Evolutionary conservation across 2,329 filamentous ascomycete species (phyloP).

Genomic region (Penicillium sp.): DNA sequence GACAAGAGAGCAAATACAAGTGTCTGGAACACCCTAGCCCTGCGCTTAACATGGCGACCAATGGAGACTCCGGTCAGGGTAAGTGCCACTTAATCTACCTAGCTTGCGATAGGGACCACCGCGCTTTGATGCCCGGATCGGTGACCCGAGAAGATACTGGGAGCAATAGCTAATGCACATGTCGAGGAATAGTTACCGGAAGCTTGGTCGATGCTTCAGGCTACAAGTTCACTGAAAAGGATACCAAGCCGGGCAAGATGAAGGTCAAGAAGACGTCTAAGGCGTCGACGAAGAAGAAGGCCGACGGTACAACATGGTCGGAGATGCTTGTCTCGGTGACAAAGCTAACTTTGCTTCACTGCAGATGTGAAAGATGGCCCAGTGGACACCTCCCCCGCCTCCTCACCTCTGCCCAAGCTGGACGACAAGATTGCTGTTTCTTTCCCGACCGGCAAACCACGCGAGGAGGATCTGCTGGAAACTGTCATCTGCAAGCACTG

Average conservation of each 20-base stretch:
- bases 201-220: slow-evolving; percentile 47
- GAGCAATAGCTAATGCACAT: slow-evolving; percentile 6
- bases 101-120: slow-evolving; percentile 6
- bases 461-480: slow-evolving; percentile 77
- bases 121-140: neutral
- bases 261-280: slow-evolving; percentile 43
- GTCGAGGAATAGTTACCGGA: slow-evolving; percentile 21
- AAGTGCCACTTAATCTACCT: slow-evolving; percentile 15
- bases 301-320: slow-evolving; percentile 27
- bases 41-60: slow-evolving; percentile 34
- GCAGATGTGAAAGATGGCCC: slow-evolving; percentile 29
- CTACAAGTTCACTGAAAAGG: slow-evolving; percentile 46
- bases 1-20: slow-evolving; percentile 4
- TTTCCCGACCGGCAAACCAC: slow-evolving; percentile 75
- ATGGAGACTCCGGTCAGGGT: slow-evolving; percentile 38
- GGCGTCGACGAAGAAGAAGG: slow-evolving; percentile 36
- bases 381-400: slow-evolving; percentile 32
- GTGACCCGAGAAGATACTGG: neutral
- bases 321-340: neutral
- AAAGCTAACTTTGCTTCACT: neutral
- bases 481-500: slow-evolving; percentile 89
- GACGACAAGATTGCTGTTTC: slow-evolving; percentile 73
- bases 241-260: slow-evolving; percentile 45
- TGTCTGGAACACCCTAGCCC: slow-evolving; percentile 5
- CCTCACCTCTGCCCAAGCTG: slow-evolving; percentile 54